Evolutionary conservation across 2,329 filamentous ascomycete genomes (phyloP).

Genomic region (Alternaria ventricosa): DNA sequence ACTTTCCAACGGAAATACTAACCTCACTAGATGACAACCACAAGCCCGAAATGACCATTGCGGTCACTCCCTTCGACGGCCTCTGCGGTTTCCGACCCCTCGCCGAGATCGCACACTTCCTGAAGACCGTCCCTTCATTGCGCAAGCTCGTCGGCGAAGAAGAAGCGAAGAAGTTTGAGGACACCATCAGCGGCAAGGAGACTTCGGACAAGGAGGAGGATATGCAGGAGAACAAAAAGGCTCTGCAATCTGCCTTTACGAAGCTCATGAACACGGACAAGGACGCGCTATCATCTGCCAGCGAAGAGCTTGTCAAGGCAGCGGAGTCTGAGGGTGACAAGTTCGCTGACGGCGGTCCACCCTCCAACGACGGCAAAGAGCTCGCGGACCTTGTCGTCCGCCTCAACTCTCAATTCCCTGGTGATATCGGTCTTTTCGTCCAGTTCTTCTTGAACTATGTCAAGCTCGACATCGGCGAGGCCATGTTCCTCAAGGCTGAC

Average conservation of each 20-base stretch:
- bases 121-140: slow-evolving; percentile 66
- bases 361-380: slow-evolving; percentile 71
- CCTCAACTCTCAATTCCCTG: slow-evolving; percentile 81
- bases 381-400: slow-evolving; percentile 79
- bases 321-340: slow-evolving; percentile 70
- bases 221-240: slow-evolving; percentile 71
- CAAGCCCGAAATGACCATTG: slow-evolving; percentile 99
- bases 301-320: slow-evolving; percentile 72
- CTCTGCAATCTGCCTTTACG: slow-evolving; percentile 76
- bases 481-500: slow-evolving; percentile 93
- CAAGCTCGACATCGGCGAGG: slow-evolving; percentile 84
- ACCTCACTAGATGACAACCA: slow-evolving; percentile 80
- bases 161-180: slow-evolving; percentile 54
- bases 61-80: slow-evolving; percentile 93
- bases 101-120: slow-evolving; percentile 84
- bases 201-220: slow-evolving; percentile 55
- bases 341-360: slow-evolving; percentile 77
- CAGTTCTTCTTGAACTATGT: slow-evolving; percentile 98
- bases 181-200: slow-evolving; percentile 60
- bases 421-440: slow-evolving; percentile 90
- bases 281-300: slow-evolving; percentile 68
- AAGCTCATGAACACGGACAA: slow-evolving; percentile 80
- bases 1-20: background rate
- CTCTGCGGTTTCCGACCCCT: slow-evolving; percentile 94
- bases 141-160: slow-evolving; percentile 57